Conservation (phyloP, 129 eudicot genomes). For the Flaveria brownii region DNA sequence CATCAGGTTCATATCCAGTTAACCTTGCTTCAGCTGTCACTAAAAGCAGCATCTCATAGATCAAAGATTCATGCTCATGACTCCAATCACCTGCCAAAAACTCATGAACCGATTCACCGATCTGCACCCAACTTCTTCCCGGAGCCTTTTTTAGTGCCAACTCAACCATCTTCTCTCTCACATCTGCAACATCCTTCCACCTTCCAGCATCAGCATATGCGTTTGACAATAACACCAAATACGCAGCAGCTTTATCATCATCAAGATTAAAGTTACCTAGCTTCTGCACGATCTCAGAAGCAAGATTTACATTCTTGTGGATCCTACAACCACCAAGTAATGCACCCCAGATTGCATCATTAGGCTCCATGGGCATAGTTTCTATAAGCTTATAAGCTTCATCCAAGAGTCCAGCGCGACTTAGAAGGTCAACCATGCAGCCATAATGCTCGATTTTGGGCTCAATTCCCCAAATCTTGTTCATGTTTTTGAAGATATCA, state of each 20-base stretch:
- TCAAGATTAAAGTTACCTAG: constrained; percentile 43
- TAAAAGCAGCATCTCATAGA: constrained; percentile 44
- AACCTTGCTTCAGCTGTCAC: constrained; percentile 35
- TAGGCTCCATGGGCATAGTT: constrained; percentile 69
- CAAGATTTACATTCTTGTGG: constrained; percentile 60
- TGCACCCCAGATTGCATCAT: constrained; percentile 78
- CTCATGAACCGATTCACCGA: constrained; percentile 44
- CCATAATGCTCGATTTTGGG: constrained; percentile 74
- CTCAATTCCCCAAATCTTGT: constrained; percentile 45
- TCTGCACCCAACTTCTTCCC: constrained; percentile 69
- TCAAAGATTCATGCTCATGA: constrained; percentile 44
- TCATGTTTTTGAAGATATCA: constrained; percentile 45
- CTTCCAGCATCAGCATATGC: constrained; percentile 54
- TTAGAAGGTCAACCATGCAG: constrained; percentile 74
- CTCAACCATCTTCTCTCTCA: constrained; percentile 50
- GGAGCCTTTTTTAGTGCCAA: constrained; percentile 45
- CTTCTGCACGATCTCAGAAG: constrained; percentile 43
- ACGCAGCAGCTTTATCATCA: constrained; percentile 48
- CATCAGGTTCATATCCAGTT: constrained; percentile 36
- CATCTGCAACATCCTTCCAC: constrained; percentile 57
- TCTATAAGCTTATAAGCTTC: constrained; percentile 58
- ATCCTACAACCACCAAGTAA: constrained; percentile 75
- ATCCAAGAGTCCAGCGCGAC: constrained; percentile 69
- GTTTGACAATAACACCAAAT: constrained; percentile 61
- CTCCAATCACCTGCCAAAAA: constrained; percentile 52